Percentiles rank a stretch among this genome's conserved stretches.
Conservation (phyloP, 495 filamentous ascomycete species). For the Neurospora sp. region DNA sequence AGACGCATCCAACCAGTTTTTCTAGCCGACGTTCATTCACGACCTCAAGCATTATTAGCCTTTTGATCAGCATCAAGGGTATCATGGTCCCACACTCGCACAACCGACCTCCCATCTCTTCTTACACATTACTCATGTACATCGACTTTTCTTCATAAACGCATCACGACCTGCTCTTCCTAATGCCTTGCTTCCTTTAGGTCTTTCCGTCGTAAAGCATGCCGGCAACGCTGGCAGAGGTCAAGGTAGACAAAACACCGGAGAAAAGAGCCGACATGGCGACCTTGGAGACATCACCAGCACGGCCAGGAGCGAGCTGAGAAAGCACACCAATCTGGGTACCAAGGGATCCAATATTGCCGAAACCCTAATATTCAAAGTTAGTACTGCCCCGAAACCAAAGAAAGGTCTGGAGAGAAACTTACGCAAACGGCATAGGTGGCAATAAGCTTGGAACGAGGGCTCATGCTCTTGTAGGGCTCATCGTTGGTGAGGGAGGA, state of each 20-base stretch:
- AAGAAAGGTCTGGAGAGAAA: constrained; percentile 18
- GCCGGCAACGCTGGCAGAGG: constrained; percentile 72
- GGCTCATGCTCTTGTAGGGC: constrained; percentile 48
- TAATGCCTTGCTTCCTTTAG: background rate
- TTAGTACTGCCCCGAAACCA: constrained; percentile 32
- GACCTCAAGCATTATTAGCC: background rate
- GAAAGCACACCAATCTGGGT: constrained; percentile 80
- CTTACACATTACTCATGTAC: background rate
- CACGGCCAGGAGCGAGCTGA: constrained; percentile 64
- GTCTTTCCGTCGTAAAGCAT: constrained; percentile 23
- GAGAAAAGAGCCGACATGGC: constrained; percentile 70
- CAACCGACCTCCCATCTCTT: background rate
- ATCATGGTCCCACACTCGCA: background rate
- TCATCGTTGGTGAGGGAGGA: constrained; percentile 47
- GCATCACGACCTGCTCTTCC: background rate
- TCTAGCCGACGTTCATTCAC: background rate
- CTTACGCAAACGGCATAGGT: constrained; percentile 81
- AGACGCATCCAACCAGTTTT: background rate
- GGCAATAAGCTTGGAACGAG: constrained; percentile 68
- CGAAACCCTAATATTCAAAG: constrained; percentile 64
- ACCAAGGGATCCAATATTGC: constrained; percentile 72
- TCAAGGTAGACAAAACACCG: constrained; percentile 71
- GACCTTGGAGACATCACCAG: constrained; percentile 64
- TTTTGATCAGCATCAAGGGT: background rate
- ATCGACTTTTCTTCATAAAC: background rate